phyloP scores from a whole-genome alignment of 164 flowering plant species.

The Piper longum region DNA sequence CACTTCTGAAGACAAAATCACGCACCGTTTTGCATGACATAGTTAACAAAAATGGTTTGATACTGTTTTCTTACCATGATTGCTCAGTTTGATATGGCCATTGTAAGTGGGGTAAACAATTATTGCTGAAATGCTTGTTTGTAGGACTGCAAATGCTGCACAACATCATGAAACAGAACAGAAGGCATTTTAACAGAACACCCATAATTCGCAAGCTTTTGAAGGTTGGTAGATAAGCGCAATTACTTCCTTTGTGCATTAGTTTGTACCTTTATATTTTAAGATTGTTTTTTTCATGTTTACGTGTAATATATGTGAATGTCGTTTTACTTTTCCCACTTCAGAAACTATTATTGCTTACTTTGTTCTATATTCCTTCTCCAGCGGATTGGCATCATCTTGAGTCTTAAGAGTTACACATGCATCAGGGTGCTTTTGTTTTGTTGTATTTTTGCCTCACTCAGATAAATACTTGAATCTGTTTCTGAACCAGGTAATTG shows the following conservation, averaged over 20 bases:
- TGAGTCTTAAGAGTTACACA: not conserved
- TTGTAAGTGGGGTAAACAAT: too few species aligned
- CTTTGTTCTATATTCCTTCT: not conserved
- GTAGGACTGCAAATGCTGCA: constrained; percentile 88
- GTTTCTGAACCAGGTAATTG: constrained; percentile 22
- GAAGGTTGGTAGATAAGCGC: constrained; percentile 35
- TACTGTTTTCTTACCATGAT: constrained; percentile 1
- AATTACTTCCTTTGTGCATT: not conserved
- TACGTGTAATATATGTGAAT: not conserved
- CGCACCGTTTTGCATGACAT: constrained; percentile 67
- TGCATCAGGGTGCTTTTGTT: not conserved
- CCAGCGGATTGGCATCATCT: not conserved
- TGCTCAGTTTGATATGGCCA: not conserved
- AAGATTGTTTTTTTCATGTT: not conserved
- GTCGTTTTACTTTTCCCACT: not conserved
- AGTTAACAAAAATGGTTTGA: constrained; percentile 76
- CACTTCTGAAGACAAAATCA: constrained; percentile 80
- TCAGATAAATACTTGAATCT: not conserved
- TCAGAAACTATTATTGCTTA: not conserved
- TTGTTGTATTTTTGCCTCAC: not conserved
- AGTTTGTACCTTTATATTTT: not conserved
- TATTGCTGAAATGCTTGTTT: not conserved
- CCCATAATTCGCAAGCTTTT: constrained; percentile 93
- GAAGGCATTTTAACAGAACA: constrained; percentile 56
- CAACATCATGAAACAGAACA: constrained; percentile 77